phyloP scores from a whole-genome alignment of 495 filamentous ascomycete genomes.

The Aspergillus asperescens region DNA sequence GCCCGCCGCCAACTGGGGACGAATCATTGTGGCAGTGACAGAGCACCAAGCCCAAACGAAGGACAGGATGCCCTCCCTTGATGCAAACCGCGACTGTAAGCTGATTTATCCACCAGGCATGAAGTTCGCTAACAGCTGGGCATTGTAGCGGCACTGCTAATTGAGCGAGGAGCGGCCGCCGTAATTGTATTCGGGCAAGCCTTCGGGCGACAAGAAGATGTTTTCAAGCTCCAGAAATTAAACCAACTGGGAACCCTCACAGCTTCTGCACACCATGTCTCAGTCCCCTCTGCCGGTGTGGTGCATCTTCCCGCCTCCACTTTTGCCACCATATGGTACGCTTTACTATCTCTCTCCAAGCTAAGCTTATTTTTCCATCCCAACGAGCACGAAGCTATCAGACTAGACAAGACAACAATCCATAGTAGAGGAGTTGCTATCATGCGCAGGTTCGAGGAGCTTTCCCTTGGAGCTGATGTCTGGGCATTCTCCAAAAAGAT shows the following conservation, averaged over 20 bases:
- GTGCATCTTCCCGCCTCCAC: neutral
- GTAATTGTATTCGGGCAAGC: constrained; percentile 7
- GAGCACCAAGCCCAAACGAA: neutral
- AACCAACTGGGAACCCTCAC: neutral
- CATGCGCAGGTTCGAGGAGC: neutral
- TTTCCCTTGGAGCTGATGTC: neutral
- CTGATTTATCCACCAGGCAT: neutral
- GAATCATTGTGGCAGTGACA: neutral
- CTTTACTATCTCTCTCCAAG: constrained; percentile 3
- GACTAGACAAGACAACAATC: neutral
- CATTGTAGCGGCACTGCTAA: neutral
- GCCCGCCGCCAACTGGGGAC: neutral
- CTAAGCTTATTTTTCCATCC: constrained; percentile 1
- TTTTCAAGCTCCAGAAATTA: neutral
- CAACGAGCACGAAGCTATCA: neutral
- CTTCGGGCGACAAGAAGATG: neutral
- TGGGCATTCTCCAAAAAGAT: constrained; percentile 1
- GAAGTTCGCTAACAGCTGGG: neutral
- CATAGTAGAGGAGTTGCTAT: neutral
- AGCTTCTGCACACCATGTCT: neutral
- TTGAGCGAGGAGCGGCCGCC: neutral
- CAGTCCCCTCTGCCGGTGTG: neutral
- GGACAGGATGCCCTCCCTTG: neutral
- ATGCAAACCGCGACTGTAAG: neutral
- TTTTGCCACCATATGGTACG: constrained; percentile 6